Percentiles rank a stretch among this genome's conserved stretches.
phyloP scores from a whole-genome alignment of 75 land plant genomes.

The Larix kaempferi region DNA sequence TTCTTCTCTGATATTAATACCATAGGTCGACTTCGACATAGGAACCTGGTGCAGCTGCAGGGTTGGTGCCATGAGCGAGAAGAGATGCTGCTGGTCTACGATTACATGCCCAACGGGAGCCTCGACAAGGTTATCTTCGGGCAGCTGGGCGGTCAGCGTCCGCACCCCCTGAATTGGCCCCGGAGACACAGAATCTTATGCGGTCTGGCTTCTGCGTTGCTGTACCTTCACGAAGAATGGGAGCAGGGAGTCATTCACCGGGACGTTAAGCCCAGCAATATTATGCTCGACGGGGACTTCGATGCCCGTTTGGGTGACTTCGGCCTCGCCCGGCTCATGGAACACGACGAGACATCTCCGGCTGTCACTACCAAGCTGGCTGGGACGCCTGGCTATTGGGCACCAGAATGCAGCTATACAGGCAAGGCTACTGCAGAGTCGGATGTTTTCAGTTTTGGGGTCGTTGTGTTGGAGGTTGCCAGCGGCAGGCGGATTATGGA shows the following conservation, averaged over 20 bases:
- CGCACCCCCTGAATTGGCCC: slow-evolving; percentile 23
- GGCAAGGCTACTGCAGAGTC: slow-evolving; percentile 36
- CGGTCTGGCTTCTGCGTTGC: slow-evolving; percentile 39
- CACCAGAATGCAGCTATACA: slow-evolving; percentile 38
- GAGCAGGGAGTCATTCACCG: slow-evolving; percentile 43
- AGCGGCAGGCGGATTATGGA: slow-evolving; percentile 52
- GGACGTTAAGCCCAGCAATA: slow-evolving; percentile 55
- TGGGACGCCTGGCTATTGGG: slow-evolving; percentile 26
- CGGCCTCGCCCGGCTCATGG: slow-evolving; percentile 35
- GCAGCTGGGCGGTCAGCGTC: not conserved
- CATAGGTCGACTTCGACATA: slow-evolving; percentile 41
- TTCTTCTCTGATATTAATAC: slow-evolving; percentile 39
- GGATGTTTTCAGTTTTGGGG: slow-evolving; percentile 61
- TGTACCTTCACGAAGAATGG: slow-evolving; percentile 49
- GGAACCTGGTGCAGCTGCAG: slow-evolving; percentile 39
- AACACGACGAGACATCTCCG: slow-evolving; percentile 11
- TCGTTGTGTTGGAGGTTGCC: slow-evolving; percentile 48
- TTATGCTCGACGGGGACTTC: slow-evolving; percentile 50
- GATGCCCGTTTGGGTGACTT: slow-evolving; percentile 54
- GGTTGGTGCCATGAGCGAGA: slow-evolving; percentile 42
- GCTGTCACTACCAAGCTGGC: slow-evolving; percentile 20
- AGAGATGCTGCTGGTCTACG: slow-evolving; percentile 29
- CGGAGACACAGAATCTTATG: slow-evolving; percentile 24
- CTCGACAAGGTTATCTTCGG: slow-evolving; percentile 17
- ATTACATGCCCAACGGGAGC: slow-evolving; percentile 28